phyloP scores from a whole-genome alignment of 306 rosid genomes.

The Styphnolobium japonicum region DNA sequence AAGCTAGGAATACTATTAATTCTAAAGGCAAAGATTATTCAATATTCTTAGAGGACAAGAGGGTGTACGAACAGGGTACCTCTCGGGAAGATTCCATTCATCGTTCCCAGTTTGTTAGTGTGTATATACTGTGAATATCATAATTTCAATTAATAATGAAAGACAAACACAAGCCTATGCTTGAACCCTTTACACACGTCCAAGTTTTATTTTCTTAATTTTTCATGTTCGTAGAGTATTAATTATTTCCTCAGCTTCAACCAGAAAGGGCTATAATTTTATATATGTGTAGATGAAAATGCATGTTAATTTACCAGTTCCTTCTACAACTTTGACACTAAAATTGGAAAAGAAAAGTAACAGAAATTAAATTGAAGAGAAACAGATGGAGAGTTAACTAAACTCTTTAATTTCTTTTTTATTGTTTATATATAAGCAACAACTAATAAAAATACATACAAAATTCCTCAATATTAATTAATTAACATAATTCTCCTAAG shows the following conservation, averaged over 20 bases:
- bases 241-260: background rate
- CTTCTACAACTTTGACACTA: background rate
- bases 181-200: background rate
- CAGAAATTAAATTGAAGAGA: background rate
- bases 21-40: constrained; percentile 27
- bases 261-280: no score
- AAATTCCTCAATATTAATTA: constrained; percentile 21
- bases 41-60: constrained; percentile 15
- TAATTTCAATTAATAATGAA: background rate
- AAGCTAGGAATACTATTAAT: background rate
- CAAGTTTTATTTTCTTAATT: background rate
- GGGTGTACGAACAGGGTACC: background rate
- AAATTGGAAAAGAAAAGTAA: no score
- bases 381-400: background rate
- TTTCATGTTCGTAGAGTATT: background rate
- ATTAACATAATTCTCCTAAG: background rate
- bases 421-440: constrained; percentile 9
- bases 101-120: background rate
- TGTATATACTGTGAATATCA: background rate
- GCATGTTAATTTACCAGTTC: background rate
- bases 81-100: constrained; percentile 3
- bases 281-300: no score
- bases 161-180: background rate
- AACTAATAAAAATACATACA: background rate
- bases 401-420: background rate